A percentile compares a stretch with the other conserved stretches of the same genome.
Conservation (phyloP, 2,329 filamentous ascomycete species). For the Juglanconis juglandina region DNA sequence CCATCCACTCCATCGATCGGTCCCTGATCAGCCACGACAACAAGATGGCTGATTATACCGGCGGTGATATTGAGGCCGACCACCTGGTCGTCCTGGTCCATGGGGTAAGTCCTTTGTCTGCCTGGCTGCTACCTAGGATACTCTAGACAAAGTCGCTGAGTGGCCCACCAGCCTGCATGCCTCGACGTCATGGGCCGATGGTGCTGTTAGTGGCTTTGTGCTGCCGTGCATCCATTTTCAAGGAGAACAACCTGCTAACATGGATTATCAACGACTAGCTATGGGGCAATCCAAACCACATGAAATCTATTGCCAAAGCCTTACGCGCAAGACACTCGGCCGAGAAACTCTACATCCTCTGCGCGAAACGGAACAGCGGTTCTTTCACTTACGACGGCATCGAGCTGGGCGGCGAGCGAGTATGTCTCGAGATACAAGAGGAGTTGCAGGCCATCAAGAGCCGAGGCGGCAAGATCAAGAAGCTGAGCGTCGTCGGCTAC, state of each 20-base stretch:
- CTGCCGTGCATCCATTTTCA: conserved; percentile 8
- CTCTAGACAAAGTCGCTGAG: background rate
- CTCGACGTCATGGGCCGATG: conserved; percentile 1
- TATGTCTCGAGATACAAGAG: conserved; percentile 65
- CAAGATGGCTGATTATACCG: conserved; percentile 44
- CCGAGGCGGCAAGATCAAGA: conserved; percentile 68
- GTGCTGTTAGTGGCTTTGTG: background rate
- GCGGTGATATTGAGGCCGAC: conserved; percentile 53
- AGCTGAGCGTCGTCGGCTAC: conserved; percentile 85
- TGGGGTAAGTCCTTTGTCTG: conserved; percentile 50
- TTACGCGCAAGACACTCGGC: conserved; percentile 59
- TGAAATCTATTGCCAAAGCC: conserved; percentile 63
- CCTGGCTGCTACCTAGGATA: background rate
- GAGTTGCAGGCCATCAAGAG: conserved; percentile 54
- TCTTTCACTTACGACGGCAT: conserved; percentile 70
- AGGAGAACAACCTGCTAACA: background rate
- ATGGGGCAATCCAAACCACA: conserved; percentile 76
- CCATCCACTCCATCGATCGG: conserved; percentile 31
- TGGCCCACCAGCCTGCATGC: conserved; percentile 3
- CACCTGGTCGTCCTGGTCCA: conserved; percentile 78
- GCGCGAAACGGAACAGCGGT: conserved; percentile 70
- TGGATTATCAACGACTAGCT: conserved; percentile 41
- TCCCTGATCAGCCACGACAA: conserved; percentile 28
- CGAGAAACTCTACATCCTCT: conserved; percentile 66
- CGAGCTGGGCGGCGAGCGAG: conserved; percentile 64